phyloP scores from a whole-genome alignment of 306 rosid species.

The Phaseolus lunatus region DNA sequence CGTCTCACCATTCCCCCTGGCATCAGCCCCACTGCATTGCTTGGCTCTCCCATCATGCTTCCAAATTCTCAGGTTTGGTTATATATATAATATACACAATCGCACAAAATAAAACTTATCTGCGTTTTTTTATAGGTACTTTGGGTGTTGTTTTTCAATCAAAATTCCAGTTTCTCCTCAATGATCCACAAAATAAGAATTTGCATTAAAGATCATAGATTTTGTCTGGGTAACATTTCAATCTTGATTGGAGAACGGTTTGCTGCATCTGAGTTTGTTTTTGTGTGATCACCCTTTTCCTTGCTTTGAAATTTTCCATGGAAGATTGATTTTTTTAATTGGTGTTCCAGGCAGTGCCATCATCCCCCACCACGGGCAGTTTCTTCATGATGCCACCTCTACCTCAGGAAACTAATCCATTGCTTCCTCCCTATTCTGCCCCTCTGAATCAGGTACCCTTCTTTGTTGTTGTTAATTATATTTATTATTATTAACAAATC shows the following conservation, averaged over 20 bases:
- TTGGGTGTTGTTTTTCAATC: not conserved
- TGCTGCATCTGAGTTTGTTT: not conserved
- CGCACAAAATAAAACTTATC: not conserved
- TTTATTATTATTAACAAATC: not conserved
- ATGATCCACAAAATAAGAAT: not conserved
- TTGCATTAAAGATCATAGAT: not conserved
- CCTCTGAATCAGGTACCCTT: constrained; percentile 59
- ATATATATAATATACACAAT: too few relatives aligned
- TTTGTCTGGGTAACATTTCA: not conserved
- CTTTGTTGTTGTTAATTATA: not conserved
- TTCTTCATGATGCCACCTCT: constrained; percentile 57
- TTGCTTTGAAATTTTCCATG: not conserved
- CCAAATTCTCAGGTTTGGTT: constrained; percentile 66
- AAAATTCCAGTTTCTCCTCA: not conserved
- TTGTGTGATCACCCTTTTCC: not conserved
- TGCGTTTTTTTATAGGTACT: not conserved
- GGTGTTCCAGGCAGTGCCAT: constrained; percentile 63
- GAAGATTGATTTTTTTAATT: not conserved
- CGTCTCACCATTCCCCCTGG: constrained; percentile 70
- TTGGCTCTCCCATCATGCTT: constrained; percentile 82
- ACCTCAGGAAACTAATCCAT: constrained; percentile 38
- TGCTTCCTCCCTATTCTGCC: constrained; percentile 39
- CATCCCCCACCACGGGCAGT: constrained; percentile 86
- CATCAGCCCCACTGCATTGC: constrained; percentile 77
- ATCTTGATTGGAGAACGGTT: not conserved